These are phyloP conservation scores for Cladosporium phlei DNA, from an alignment of 2,329 filamentous ascomycete species.

Conservation along the genomic window DNA sequence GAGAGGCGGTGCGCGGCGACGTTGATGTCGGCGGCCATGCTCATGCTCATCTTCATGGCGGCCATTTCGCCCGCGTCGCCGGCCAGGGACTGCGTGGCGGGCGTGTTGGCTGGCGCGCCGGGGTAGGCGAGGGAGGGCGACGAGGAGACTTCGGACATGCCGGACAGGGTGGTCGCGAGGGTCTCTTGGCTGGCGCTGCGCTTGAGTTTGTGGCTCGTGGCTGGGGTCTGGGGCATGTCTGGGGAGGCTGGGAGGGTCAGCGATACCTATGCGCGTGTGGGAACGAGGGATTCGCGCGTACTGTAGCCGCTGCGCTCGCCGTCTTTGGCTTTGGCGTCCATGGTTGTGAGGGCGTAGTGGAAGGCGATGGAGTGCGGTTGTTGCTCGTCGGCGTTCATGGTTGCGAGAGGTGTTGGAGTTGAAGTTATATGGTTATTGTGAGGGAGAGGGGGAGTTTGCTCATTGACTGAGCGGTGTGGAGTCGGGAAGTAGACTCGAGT, in stretches of 20 bases:
- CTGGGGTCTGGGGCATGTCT: constrained; percentile 4
- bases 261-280: not conserved
- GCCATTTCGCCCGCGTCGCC: not conserved
- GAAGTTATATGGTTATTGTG: not conserved
- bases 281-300: not conserved
- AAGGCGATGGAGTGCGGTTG: too few relatives aligned
- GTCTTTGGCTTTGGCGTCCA: not conserved
- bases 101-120: constrained; percentile 18
- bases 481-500: not conserved
- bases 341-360: too few relatives aligned
- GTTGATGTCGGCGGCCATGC: constrained; percentile 9
- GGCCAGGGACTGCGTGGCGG: constrained; percentile 14
- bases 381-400: too few relatives aligned
- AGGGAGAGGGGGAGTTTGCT: not conserved
- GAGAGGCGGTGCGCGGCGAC: constrained; percentile 7
- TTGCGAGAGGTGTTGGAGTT: too few relatives aligned
- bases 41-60: not conserved
- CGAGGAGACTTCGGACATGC: constrained; percentile 12
- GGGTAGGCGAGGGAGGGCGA: constrained; percentile 12
- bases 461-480: not conserved
- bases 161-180: constrained; percentile 9
- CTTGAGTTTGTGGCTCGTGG: constrained; percentile 4
- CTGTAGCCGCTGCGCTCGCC: constrained; percentile 11
- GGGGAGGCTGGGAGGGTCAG: constrained; percentile 2
- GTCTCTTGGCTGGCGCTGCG: constrained; percentile 14